These are phyloP conservation scores for Zymoseptoria crescenta DNA, from an alignment of 2,329 filamentous ascomycete genomes.

Conservation along the genomic window DNA sequence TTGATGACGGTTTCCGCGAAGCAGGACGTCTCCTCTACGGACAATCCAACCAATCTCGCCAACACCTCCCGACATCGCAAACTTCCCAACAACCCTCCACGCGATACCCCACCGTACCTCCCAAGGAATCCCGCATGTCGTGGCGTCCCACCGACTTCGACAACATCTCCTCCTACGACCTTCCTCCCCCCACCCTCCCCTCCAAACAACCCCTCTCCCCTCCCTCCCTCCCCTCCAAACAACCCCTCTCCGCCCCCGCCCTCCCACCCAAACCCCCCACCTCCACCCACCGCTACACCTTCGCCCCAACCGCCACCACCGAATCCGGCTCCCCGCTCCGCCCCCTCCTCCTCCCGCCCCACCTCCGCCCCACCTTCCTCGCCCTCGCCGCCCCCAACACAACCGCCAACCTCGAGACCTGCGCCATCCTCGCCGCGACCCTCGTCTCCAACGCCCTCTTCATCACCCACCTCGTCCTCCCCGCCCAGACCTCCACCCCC, in stretches of 20 bases:
- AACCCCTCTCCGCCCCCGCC: constrained; percentile 23
- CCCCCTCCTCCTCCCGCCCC: constrained; percentile 75
- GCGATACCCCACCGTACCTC: constrained; percentile 39
- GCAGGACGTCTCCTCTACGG: constrained; percentile 17
- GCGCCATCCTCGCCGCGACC: constrained; percentile 86
- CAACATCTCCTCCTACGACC: constrained; percentile 14
- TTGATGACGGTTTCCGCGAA: constrained; percentile 20
- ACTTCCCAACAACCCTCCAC: constrained; percentile 9
- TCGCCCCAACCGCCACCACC: constrained; percentile 76
- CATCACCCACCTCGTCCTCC: constrained; percentile 79
- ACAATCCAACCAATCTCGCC: constrained; percentile 6
- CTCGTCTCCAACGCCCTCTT: constrained; percentile 90
- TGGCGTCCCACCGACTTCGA: constrained; percentile 10
- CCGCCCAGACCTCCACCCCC: constrained; percentile 78
- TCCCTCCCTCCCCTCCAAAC: constrained; percentile 28
- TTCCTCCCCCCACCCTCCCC: constrained; percentile 22
- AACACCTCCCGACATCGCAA: background rate
- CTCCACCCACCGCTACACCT: constrained; percentile 58
- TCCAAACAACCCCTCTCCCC: constrained; percentile 23
- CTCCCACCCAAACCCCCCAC: constrained; percentile 24
- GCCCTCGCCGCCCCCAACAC: constrained; percentile 70
- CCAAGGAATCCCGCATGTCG: constrained; percentile 29
- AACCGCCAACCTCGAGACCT: constrained; percentile 76
- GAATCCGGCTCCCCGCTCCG: constrained; percentile 83
- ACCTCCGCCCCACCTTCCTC: constrained; percentile 68